These are phyloP conservation scores for Hyparrhenia diplandra DNA, from an alignment of 176 grass and related monocot genomes.

Conservation along the genomic window DNA sequence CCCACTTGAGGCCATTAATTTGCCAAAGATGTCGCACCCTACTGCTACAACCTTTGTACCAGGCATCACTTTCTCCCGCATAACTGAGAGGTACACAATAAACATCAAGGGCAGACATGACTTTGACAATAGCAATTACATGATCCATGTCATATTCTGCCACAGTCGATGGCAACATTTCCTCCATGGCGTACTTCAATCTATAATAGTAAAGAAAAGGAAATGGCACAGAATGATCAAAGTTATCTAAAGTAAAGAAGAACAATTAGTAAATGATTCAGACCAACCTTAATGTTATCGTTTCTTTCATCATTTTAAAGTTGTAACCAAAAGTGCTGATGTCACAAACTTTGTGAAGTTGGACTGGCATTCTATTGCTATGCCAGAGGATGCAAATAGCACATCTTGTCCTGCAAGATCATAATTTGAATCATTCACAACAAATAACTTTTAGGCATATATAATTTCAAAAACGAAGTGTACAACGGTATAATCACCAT, in stretches of 20 bases:
- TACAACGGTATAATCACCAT: not conserved
- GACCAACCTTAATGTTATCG: not conserved
- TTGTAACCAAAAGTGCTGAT: conserved; percentile 1
- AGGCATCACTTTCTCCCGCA: not conserved
- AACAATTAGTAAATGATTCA: not conserved
- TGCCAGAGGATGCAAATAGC: conserved; percentile 16
- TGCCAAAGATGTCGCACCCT: not conserved
- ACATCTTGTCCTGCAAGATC: not conserved
- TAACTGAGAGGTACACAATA: not conserved
- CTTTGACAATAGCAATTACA: not conserved
- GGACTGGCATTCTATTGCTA: not conserved
- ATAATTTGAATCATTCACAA: not conserved
- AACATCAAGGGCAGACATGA: not conserved
- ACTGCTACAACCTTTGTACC: not conserved
- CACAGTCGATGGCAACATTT: not conserved
- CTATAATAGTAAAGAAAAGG: not conserved
- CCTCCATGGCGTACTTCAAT: not conserved
- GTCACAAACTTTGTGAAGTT: conserved; percentile 12
- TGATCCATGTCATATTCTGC: not conserved
- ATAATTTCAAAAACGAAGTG: not conserved
- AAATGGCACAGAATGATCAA: no score
- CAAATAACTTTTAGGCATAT: not conserved
- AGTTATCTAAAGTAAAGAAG: not conserved
- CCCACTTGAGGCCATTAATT: not conserved
- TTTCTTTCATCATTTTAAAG: not conserved